Evolutionary conservation across 805 yeast species (phyloP), one percentile per base, ranked within the genome.

Genomic region (Naumovozyma dairenensis): DNA sequence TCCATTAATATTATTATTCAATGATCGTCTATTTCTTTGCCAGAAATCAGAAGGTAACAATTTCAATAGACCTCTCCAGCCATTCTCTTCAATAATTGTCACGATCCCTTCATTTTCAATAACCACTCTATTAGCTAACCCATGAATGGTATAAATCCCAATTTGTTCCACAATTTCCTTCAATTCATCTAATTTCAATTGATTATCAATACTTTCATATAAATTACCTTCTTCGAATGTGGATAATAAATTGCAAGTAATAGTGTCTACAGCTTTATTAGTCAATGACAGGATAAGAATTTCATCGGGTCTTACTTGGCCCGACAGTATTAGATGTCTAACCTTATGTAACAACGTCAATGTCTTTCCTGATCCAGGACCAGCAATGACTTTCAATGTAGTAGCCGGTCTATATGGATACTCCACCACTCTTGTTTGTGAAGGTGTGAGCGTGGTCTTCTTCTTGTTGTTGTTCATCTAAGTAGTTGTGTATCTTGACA

Each of bases 291-390:
- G 59, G 2, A 78, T 74, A 22, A 80, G 48, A 4, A 81, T 68
- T 33, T 77, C 74, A 3, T 62, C 51, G 0, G 86, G 83, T 2
- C 50, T 37, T 1, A 72, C 45, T 5, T 38, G 40, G 2, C 54
- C 54, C 9, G 58, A 37, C 1, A 51, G 39, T 4, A 79, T 46
- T 40, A 76, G 41, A 37, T 67, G 60, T 2, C 69, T 69, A 0
- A 80, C 62, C 38, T 81, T 62, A 20, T 66, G 60, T 4, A 73
- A 67, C 20, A 80, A 44, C 0, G 85, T 77, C 21, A 62, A 59
- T 0, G 86, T 77, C 46, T 80, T 80, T 2, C 89, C 87, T 6
- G 81, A 69, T 4, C 87, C 86, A 1, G 87, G 85, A 0, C 85
- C 85, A 0, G 86, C 81, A 6, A 65, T 59, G 2, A 80, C 62